Evolutionary conservation across 768 basidiomycete species (phyloP).

Genomic region (Lenzites betulinus): DNA sequence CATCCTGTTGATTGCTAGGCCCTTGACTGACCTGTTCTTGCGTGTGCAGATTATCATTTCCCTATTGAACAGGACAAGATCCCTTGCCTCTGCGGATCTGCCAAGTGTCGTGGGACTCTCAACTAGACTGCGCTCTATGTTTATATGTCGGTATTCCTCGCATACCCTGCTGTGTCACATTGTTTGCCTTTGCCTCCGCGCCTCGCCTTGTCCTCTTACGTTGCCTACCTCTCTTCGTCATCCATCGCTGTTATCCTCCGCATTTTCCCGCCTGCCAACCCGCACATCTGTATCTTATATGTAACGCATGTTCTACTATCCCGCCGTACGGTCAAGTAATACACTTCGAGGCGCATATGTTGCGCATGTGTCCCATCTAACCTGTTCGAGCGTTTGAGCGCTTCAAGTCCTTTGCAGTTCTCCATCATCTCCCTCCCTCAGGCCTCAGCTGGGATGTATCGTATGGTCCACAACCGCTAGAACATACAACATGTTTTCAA

Average conservation of each 20-base stretch:
- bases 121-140: slow-evolving; percentile 61
- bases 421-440: too few species aligned
- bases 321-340: slow-evolving; percentile 19
- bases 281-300: slow-evolving; percentile 33
- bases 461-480: too few species aligned
- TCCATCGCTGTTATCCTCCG: slow-evolving; percentile 20
- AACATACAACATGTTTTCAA: too few species aligned
- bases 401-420: too few species aligned
- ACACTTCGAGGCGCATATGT: slow-evolving; percentile 4
- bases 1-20: neutral
- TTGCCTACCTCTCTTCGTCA: slow-evolving; percentile 4
- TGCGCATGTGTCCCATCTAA: neutral
- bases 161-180: slow-evolving; percentile 26
- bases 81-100: slow-evolving; percentile 87
- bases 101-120: slow-evolving; percentile 92
- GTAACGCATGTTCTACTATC: slow-evolving; percentile 28
- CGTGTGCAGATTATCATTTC: slow-evolving; percentile 88
- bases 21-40: neutral
- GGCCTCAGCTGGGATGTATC: too few species aligned
- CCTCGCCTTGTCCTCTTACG: neutral
- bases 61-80: slow-evolving; percentile 99
- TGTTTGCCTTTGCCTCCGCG: slow-evolving; percentile 12
- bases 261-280: slow-evolving; percentile 16
- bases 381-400: too few species aligned
- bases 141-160: slow-evolving; percentile 21